Evolutionary conservation across 495 filamentous ascomycete species (phyloP).

Genomic region (Cladorrhinum samala): DNA sequence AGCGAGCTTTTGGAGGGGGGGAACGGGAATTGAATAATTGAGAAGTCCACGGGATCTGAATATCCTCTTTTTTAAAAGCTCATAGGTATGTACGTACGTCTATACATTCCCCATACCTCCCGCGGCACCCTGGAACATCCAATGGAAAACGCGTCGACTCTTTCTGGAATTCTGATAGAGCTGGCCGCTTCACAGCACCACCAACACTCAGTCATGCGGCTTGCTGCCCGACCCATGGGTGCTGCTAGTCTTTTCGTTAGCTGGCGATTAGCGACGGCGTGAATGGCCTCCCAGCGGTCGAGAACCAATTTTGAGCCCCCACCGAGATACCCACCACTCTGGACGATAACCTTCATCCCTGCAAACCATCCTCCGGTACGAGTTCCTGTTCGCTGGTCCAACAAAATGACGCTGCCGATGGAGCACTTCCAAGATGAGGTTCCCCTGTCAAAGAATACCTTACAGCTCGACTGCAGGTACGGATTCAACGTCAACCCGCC

Average conservation of each 20-base stretch:
- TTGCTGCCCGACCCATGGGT: constrained; percentile 8
- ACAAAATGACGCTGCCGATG: constrained; percentile 11
- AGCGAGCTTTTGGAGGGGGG: neutral
- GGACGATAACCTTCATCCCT: constrained; percentile 18
- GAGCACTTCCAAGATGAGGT: constrained; percentile 3
- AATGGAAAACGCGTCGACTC: no score
- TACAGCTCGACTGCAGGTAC: constrained; percentile 25
- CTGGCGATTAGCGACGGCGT: constrained; percentile 22
- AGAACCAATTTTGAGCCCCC: constrained; percentile 6
- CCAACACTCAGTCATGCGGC: neutral
- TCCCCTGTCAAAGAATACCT: no score
- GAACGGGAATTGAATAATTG: no score
- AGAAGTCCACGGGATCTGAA: no score
- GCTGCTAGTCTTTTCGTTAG: constrained; percentile 3
- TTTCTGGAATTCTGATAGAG: no score
- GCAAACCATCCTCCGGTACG: constrained; percentile 22
- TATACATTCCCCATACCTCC: no score
- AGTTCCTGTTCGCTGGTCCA: constrained; percentile 26
- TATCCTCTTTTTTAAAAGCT: no score
- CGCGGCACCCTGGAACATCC: no score
- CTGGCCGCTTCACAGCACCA: no score
- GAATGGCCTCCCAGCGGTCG: constrained; percentile 6
- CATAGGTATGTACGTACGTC: no score
- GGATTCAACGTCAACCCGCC: constrained; percentile 17
- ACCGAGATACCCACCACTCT: constrained; percentile 14